Base-by-base conservation (phyloP, 2,329 filamentous ascomycete genomes). In the Arthrobotrys sinensis region DNA sequence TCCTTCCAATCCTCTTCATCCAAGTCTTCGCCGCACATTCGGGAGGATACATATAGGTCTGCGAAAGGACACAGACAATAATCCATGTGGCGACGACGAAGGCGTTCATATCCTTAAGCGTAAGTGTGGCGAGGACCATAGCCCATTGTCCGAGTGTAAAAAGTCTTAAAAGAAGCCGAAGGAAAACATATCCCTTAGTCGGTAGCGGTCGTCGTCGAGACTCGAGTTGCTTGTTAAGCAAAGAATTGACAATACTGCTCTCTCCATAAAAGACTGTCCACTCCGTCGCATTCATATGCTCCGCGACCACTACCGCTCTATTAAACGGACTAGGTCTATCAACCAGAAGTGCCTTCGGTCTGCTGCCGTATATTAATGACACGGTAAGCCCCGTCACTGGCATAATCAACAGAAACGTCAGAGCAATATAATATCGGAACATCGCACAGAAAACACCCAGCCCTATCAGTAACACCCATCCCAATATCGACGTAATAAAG, bases 201-300 rank as follows among this genome's bases (percentile, higher is more conserved):
- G 63, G 53, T 6, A 75, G 70, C 19, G 52, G 34, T 11, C 62
- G 38, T 21, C 70, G 70, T 16, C 34, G 19, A 32, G 70, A 62
- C 34, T 75, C 63, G 14, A 75, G 32, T 63, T 75, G 62, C 70
- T 75, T 75, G 70, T 75, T 75, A 34, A 75, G 52, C 32, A 75
- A 28, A 3, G 70, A 67, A 36, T 75, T 75, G 63, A 75, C 28
- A 16, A 75, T 75, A 24, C 52, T 75, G 70, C 70, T 75, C 38
- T 75, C 70, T 12, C 70, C 70, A 45, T 75, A 75, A 34, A 75
- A 75, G 21, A 75, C 70, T 4, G 70, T 75, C 70, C 70, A 75
- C 16, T 75, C 53, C 19, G 70, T 75, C 43, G 70, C 70, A 57
- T 75, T 75, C 70, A 75, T 75, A 38, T 75, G 70, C 32, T 75